Percentiles rank a stretch among this genome's conserved stretches.
These are phyloP conservation scores for Aspergillus transmontanensis DNA, from an alignment of 2,329 filamentous ascomycete genomes.

Conservation along the genomic window DNA sequence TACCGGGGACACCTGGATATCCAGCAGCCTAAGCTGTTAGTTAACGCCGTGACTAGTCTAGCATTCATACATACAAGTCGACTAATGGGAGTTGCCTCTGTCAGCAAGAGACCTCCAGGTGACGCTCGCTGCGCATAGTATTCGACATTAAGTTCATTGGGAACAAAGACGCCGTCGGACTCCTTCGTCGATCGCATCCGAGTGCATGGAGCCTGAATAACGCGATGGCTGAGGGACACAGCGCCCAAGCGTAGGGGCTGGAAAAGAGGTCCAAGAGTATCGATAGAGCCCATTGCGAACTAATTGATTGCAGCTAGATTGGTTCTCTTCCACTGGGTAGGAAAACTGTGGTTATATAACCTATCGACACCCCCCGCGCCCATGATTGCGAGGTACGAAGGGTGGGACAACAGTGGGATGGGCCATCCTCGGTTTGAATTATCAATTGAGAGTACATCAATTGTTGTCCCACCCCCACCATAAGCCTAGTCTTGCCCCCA, in stretches of 20 bases:
- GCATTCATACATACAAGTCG: constrained; percentile 19
- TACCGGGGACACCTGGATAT: constrained; percentile 33
- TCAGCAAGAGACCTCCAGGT: constrained; percentile 35
- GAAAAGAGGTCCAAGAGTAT: constrained; percentile 24
- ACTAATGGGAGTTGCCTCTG: constrained; percentile 38
- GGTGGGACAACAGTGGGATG: neutral
- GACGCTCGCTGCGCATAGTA: constrained; percentile 38
- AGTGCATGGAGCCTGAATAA: constrained; percentile 30
- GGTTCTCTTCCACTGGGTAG: rapidly evolving
- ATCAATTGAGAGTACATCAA: neutral
- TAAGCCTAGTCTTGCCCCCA: neutral
- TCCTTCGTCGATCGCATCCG: constrained; percentile 32
- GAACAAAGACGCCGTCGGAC: constrained; percentile 14
- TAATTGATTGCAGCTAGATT: neutral
- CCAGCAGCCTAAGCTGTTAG: constrained; percentile 26
- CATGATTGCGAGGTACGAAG: neutral
- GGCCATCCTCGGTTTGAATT: neutral
- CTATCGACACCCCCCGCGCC: neutral
- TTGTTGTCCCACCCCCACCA: neutral
- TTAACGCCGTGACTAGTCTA: neutral
- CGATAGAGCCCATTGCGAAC: constrained; percentile 24
- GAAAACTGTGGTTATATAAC: neutral
- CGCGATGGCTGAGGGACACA: constrained; percentile 27
- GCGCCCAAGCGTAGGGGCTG: constrained; percentile 39
- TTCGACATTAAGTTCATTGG: constrained; percentile 30